These are phyloP conservation scores for Amoebophrya sp. DNA, from an alignment of 169 alveolate genomes.

Conservation along the genomic window DNA sequence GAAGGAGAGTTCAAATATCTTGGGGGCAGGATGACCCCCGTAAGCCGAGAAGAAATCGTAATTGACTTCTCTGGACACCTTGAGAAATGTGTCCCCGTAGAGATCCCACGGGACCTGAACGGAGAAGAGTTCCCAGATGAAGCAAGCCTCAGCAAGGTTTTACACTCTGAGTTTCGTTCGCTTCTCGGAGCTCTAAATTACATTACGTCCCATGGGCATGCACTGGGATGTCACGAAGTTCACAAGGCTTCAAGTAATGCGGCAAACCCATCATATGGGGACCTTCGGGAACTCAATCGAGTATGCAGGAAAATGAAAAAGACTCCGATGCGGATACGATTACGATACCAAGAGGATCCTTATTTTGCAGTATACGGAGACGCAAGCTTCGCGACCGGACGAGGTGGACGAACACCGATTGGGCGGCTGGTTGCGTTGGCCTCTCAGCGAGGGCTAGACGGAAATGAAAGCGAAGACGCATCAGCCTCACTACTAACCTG, in stretches of 20 bases:
- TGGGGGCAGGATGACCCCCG: not conserved
- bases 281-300: not conserved
- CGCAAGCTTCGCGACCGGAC: not conserved
- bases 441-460: not conserved
- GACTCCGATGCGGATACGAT: not conserved
- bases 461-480: not conserved
- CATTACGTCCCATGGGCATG: not conserved
- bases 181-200: not conserved
- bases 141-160: not conserved
- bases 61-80: not conserved
- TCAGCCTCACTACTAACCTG: not conserved
- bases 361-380: not conserved
- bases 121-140: not conserved
- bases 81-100: not conserved
- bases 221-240: not conserved
- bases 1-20: not conserved
- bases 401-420: not conserved
- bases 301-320: not conserved
- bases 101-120: not conserved
- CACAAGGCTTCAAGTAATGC: not conserved
- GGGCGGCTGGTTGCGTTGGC: not conserved
- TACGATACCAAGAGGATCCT: not conserved
- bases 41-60: not conserved
- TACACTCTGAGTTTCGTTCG: not conserved
- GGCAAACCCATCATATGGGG: not conserved